Percentiles rank a stretch among this genome's conserved stretches.
Evolutionary conservation across 2,329 filamentous ascomycete genomes (phyloP).

Genomic region (Fusarium marasasianum): DNA sequence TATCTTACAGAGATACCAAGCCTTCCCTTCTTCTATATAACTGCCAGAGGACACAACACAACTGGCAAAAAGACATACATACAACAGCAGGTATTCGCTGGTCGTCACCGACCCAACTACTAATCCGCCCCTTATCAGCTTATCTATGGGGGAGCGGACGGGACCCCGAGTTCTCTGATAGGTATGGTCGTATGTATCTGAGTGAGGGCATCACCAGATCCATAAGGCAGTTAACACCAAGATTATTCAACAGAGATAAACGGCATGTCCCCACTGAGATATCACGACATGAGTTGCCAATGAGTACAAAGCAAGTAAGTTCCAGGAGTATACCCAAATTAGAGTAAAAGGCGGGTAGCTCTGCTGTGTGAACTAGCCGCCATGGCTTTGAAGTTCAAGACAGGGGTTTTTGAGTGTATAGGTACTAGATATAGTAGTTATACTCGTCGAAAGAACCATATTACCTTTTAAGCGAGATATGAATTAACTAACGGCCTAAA

Average conservation of each 20-base stretch:
- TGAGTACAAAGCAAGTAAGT: background rate
- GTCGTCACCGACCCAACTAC: background rate
- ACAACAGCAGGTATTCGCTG: background rate
- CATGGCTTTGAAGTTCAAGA: background rate
- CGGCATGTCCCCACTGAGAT: too few relatives aligned
- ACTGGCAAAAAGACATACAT: background rate
- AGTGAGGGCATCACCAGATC: background rate
- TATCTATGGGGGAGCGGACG: background rate
- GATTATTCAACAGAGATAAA: background rate
- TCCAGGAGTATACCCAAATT: background rate
- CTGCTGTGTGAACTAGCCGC: background rate
- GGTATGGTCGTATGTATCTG: background rate
- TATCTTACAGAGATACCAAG: background rate
- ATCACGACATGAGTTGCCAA: background rate
- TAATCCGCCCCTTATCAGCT: background rate
- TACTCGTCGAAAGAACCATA: background rate
- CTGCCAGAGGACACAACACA: background rate
- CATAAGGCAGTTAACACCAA: background rate
- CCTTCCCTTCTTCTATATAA: background rate
- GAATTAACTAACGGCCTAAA: background rate
- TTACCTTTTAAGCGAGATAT: background rate
- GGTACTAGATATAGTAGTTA: background rate
- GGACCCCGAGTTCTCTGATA: background rate
- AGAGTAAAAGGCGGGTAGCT: background rate
- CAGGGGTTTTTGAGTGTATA: background rate